A percentile compares a stretch with the other conserved stretches of the same genome.
phyloP scores from a whole-genome alignment of 257 asterid genomes.

The Verbena officinalis region DNA sequence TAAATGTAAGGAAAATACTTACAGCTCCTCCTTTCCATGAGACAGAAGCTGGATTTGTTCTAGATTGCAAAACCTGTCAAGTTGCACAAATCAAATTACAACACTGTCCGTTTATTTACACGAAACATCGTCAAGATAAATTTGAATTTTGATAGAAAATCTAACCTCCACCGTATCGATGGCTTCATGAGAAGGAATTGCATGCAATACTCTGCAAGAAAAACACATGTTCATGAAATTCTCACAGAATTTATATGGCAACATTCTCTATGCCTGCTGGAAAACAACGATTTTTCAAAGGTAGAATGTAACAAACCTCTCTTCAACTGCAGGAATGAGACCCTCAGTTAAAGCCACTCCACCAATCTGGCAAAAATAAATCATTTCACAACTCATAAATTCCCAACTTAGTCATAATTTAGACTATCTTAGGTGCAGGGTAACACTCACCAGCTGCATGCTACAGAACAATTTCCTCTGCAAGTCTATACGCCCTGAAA shows the following conservation, averaged over 20 bases:
- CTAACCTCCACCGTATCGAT: slow-evolving; percentile 95
- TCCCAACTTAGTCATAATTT: slow-evolving; percentile 23
- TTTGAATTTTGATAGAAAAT: no score
- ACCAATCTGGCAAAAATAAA: slow-evolving; percentile 80
- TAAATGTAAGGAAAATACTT: slow-evolving; percentile 40
- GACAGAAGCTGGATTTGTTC: slow-evolving; percentile 71
- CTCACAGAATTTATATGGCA: not conserved
- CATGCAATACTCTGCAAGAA: slow-evolving; percentile 81
- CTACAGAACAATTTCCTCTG: slow-evolving; percentile 97
- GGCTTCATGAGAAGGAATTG: slow-evolving; percentile 95
- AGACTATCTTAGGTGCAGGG: slow-evolving; percentile 19
- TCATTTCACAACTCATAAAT: slow-evolving; percentile 26
- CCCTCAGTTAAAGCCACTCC: slow-evolving; percentile 87
- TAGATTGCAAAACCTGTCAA: slow-evolving; percentile 80
- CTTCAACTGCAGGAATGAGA: slow-evolving; percentile 92
- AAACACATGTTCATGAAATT: slow-evolving; percentile 19
- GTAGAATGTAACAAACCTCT: slow-evolving; percentile 60
- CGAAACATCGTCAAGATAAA: no score
- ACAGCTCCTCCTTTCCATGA: slow-evolving; percentile 98
- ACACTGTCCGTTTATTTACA: not conserved
- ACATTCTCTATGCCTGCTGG: slow-evolving; percentile 2
- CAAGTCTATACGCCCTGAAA: slow-evolving; percentile 83
- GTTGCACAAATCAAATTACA: slow-evolving; percentile 15
- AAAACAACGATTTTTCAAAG: slow-evolving; percentile 3
- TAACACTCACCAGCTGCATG: slow-evolving; percentile 87